Evolutionary conservation across 139 green algal genomes (phyloP), one percentile per base, ranked within the genome.

Genomic region (Chlorella sp.): DNA sequence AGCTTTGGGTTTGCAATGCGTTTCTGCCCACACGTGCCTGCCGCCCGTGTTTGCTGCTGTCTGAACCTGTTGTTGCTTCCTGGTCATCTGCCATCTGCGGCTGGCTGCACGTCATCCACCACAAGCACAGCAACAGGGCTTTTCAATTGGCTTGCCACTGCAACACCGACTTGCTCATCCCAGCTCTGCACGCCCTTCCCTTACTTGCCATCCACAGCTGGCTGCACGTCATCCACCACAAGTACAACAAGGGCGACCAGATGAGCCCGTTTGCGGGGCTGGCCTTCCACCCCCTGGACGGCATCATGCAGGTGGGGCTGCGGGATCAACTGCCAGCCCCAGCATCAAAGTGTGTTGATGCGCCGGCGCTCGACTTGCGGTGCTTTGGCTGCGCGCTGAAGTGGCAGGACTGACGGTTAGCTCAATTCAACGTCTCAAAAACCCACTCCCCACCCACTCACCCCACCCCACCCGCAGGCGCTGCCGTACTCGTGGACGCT

Each of bases 221-320:
- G 43, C 90, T 98, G 58, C 96, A 98, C 88, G 73, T 88, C 73
- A 95, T 92, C 40, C 96, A 99, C 89, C 96, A 99, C 89, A 98
- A 97, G 79, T 99, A 99, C 94, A 99, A 99, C 94, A 99, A 99
- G 93, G 95, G 98, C 89, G 91, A 99, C 92, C 98, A 94, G 34
- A 90, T 99, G 70, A 97, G 92, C 32, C 96, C 96, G 38, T 99
- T 99, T 90, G 96, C 96, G n/a, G 96, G 96, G 20, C 89, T 99
- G 60, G 96, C 96, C 44, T 99, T 99, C 93, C 86, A 99, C 84
- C 94, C 96, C 1, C 48, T 98, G 11, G 94, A 97, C 87, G 94
- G 94, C 85, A 95, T 96, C 76, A 69, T 95, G 34, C 89, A 92
- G 89, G 88, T 86, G 26, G 46, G 46, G 56, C 56, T 65, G 56